phyloP scores from a whole-genome alignment of 768 basidiomycete genomes.

The Leucogyrophana mollusca region DNA sequence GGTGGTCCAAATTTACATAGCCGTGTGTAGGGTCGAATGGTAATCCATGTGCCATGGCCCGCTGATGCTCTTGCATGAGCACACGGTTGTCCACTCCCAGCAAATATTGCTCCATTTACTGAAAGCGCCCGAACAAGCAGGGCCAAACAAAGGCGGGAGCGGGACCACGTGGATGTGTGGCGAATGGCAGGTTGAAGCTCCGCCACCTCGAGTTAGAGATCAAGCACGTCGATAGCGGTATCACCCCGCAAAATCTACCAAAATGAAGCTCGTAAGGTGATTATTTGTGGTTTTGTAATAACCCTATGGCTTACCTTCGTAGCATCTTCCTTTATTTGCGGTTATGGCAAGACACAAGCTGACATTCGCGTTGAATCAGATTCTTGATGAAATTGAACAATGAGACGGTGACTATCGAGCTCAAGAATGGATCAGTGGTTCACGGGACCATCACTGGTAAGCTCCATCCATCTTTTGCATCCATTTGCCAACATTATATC shows the following conservation, averaged over 20 bases:
- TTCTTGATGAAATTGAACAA: constrained; percentile 99
- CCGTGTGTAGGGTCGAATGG: too few species aligned
- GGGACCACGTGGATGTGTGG: too few species aligned
- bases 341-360: constrained; percentile 6
- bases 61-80: too few species aligned
- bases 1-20: too few species aligned
- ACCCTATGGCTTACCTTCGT: constrained; percentile 6
- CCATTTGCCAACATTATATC: not conserved
- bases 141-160: too few species aligned
- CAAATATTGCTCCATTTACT: too few species aligned
- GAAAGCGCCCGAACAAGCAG: too few species aligned
- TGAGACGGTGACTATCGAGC: constrained; percentile 96
- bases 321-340: constrained; percentile 14
- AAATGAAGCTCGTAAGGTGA: constrained; percentile 86
- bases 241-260: constrained; percentile 19
- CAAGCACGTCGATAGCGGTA: too few species aligned
- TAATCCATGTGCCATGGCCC: too few species aligned
- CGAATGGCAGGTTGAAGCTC: too few species aligned
- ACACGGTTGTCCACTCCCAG: too few species aligned
- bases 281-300: constrained; percentile 6
- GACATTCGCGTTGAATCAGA: constrained; percentile 38
- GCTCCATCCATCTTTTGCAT: not conserved
- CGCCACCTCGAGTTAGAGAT: too few species aligned
- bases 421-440: constrained; percentile 95
- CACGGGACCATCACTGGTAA: constrained; percentile 96